Percentiles rank a stretch among this genome's conserved stretches.
Conservation (phyloP, 1,139 yeast genomes). For the Arxiozyma slooffiae region DNA sequence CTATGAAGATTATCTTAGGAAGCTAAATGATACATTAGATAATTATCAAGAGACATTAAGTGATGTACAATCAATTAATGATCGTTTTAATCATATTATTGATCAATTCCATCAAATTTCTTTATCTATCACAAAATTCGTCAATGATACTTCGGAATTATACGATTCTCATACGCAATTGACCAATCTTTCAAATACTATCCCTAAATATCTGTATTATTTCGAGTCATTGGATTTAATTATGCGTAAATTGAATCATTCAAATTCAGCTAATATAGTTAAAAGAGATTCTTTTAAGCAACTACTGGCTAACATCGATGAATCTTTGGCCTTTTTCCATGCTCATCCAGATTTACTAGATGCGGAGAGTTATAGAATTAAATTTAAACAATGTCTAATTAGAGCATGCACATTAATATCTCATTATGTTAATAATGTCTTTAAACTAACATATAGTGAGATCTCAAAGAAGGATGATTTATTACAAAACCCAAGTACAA, state of each 20-base stretch:
- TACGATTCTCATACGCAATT: slow-evolving; percentile 44
- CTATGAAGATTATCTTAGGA: slow-evolving; percentile 16
- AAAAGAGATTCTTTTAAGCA: slow-evolving; percentile 44
- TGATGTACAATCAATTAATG: slow-evolving; percentile 15
- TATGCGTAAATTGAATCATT: slow-evolving; percentile 57
- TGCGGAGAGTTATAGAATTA: slow-evolving; percentile 55
- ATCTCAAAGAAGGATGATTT: slow-evolving; percentile 30
- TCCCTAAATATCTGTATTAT: slow-evolving; percentile 45
- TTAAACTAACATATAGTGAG: slow-evolving; percentile 41
- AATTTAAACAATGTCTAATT: slow-evolving; percentile 79
- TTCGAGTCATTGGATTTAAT: slow-evolving; percentile 67
- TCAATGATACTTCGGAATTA: slow-evolving; percentile 34
- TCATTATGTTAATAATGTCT: slow-evolving; percentile 49
- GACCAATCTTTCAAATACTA: slow-evolving; percentile 37
- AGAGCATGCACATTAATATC: slow-evolving; percentile 69
- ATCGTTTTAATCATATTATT: slow-evolving; percentile 13
- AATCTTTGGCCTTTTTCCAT: slow-evolving; percentile 42
- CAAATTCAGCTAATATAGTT: slow-evolving; percentile 43
- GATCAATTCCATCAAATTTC: slow-evolving; percentile 16
- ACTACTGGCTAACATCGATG: slow-evolving; percentile 52
- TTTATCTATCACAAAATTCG: slow-evolving; percentile 13
- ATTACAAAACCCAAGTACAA: slow-evolving; percentile 32
- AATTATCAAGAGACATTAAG: slow-evolving; percentile 16
- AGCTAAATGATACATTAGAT: slow-evolving; percentile 15
- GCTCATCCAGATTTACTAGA: slow-evolving; percentile 52